Base-by-base conservation (phyloP, 1,284 basidiomycete species). In the Ceratobasidium sp. region DNA sequence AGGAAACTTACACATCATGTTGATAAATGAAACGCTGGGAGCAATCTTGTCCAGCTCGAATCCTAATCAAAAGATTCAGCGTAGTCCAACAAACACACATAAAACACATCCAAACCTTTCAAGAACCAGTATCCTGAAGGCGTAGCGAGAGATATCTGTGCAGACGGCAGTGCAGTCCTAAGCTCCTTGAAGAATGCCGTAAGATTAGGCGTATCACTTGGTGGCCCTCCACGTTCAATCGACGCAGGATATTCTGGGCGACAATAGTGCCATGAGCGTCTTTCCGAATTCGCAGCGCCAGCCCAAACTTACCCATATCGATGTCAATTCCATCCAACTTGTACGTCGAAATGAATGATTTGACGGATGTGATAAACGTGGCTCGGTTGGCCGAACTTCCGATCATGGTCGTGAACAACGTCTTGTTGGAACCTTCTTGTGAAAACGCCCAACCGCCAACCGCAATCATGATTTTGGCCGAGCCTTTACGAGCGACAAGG, bases 381-480 rank as follows among this genome's bases (percentile, higher is more conserved):
- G 68, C 68, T n/a, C 68, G 68, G 26, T 70, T 70, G 13, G 68
- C 49, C 33, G 68, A 70, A 15, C 13, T 70, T 26, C 51, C 49
- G 5, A 70, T 70, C 68, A 70, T 70, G 26, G 68, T 70, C 12
- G 68, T 39, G 23, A 70, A 70, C 51, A 70, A 15, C 13, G 68
- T 15, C 51, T 70, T 70, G 26, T 70, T 53, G 3, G 26, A 39
- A 15, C 68, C 68, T 58, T 70, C 68, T 70, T 70, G 68, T n/a
- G 68, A 70, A 56, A 70, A 70, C 51, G 68, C 68, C 68, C 68
- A 70, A 10, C 68, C 68, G 68, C 68, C 68, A 53, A 70, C 51
- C 26, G 68, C 68, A n/a, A 70, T 58, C 26, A 56, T 33, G 28
- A 70, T 58, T 53, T 70, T 70, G 3, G 68, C 39, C n/a, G 68